Percentiles rank a stretch among this genome's conserved stretches.
Conservation (phyloP, 202 grass and related monocot species). For the Bolboschoenoplectus hybrid region DNA sequence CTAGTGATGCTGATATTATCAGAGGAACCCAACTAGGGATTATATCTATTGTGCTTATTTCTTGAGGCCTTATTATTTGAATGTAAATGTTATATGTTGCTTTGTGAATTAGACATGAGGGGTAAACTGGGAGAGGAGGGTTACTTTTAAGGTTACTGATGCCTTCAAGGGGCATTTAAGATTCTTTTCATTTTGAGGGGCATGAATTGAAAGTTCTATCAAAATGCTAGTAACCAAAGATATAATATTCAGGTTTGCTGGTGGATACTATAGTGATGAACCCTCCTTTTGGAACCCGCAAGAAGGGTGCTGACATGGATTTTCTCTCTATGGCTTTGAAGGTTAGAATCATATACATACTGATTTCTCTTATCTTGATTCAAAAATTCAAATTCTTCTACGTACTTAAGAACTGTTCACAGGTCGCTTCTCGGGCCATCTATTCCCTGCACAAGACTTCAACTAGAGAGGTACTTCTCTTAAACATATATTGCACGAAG, state of each 20-base stretch:
- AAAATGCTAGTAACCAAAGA: slow-evolving; percentile 4
- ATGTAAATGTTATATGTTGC: not conserved
- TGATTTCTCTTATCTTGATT: slow-evolving; percentile 2
- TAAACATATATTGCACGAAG: not conserved
- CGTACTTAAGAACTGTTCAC: slow-evolving; percentile 40
- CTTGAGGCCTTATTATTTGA: not conserved
- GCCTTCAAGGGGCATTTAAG: not conserved
- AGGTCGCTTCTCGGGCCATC: slow-evolving; percentile 77
- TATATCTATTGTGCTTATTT: not conserved
- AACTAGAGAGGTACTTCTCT: slow-evolving; percentile 76
- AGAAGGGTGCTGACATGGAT: slow-evolving; percentile 81
- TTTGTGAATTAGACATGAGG: not conserved
- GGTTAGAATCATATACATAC: slow-evolving; percentile 41
- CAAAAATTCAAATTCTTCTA: slow-evolving; percentile 26
- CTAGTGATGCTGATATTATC: not conserved
- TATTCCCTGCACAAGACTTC: slow-evolving; percentile 97
- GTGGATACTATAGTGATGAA: slow-evolving; percentile 95
- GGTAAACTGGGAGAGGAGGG: not conserved
- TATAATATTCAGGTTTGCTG: slow-evolving; percentile 54
- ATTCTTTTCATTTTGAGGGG: not conserved
- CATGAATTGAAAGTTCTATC: not conserved
- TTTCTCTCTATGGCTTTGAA: slow-evolving; percentile 85
- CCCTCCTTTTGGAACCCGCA: slow-evolving; percentile 87
- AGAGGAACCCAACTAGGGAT: not conserved
- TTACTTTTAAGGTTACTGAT: not conserved